Evolutionary conservation across 257 asterid species (phyloP).

Genomic region (Ilex asprella): DNA sequence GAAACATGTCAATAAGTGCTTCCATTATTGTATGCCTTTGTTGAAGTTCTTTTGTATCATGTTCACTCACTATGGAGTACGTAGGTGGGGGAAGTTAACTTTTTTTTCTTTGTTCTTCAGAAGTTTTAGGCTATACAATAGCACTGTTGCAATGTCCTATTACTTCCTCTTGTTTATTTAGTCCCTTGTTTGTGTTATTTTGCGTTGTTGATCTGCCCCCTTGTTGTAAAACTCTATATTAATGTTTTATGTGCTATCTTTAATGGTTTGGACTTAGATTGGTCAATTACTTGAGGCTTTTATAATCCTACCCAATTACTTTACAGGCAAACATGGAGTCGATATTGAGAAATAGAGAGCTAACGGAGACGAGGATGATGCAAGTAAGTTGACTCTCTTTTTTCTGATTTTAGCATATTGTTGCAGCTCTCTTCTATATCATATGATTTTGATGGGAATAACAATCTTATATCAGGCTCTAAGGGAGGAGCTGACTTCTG

Average conservation of each 20-base stretch:
- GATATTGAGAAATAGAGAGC: constrained; percentile 88
- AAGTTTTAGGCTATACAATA: too few relatives aligned
- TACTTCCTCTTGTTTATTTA: background rate
- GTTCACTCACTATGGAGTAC: too few relatives aligned
- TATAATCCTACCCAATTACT: constrained; percentile 5
- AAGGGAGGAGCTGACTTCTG: constrained; percentile 86
- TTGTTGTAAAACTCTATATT: background rate
- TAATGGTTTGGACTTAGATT: background rate
- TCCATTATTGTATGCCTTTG: too few relatives aligned
- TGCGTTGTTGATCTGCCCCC: background rate
- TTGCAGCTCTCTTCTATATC: background rate
- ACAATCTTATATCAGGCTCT: constrained; percentile 53
- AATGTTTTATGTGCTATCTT: background rate
- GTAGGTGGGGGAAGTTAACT: too few relatives aligned
- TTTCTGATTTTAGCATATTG: background rate
- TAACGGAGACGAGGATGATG: constrained; percentile 98
- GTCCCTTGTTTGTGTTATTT: background rate
- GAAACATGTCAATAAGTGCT: too few relatives aligned
- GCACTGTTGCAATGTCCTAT: too few relatives aligned
- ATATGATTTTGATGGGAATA: background rate
- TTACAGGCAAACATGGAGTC: constrained; percentile 85
- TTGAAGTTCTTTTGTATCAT: too few relatives aligned
- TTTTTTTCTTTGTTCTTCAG: too few relatives aligned
- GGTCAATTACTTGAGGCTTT: constrained; percentile 6
- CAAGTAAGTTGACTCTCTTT: constrained; percentile 53